phyloP scores from a whole-genome alignment of 2,329 filamentous ascomycete species.

The Colletotrichum godetiae region DNA sequence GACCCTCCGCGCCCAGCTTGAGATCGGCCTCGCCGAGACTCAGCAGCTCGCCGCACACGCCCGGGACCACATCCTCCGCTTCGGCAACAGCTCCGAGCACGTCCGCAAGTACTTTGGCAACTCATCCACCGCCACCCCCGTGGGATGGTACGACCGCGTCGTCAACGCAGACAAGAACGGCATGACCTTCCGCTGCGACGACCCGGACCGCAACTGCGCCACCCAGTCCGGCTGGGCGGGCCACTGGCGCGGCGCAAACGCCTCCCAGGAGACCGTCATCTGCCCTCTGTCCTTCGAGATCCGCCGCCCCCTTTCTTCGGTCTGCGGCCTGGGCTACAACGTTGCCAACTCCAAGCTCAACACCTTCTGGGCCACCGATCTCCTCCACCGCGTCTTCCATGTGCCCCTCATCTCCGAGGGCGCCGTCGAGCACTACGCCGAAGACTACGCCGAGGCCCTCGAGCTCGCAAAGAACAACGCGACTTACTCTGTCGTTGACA shows the following conservation, averaged over 20 bases:
- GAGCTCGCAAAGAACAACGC: slow-evolving; percentile 61
- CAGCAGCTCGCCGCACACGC: slow-evolving; percentile 69
- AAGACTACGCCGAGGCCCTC: slow-evolving; percentile 66
- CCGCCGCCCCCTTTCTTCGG: slow-evolving; percentile 66
- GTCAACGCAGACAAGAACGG: slow-evolving; percentile 66
- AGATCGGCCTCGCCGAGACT: slow-evolving; percentile 67
- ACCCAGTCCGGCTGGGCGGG: slow-evolving; percentile 68
- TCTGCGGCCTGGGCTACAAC: slow-evolving; percentile 73
- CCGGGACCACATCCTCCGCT: slow-evolving; percentile 69
- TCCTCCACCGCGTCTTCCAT: slow-evolving; percentile 75
- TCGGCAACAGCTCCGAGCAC: slow-evolving; percentile 67
- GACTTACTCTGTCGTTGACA: slow-evolving; percentile 64
- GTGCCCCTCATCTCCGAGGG: slow-evolving; percentile 69
- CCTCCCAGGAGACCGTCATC: slow-evolving; percentile 75
- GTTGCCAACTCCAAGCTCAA: slow-evolving; percentile 67
- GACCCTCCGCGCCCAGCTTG: slow-evolving; percentile 68
- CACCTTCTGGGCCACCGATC: slow-evolving; percentile 73
- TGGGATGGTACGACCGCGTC: slow-evolving; percentile 73
- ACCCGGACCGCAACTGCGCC: slow-evolving; percentile 73
- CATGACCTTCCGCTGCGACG: slow-evolving; percentile 75
- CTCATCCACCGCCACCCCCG: slow-evolving; percentile 64
- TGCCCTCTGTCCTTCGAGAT: slow-evolving; percentile 71
- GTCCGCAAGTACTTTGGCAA: slow-evolving; percentile 76
- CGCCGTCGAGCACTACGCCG: slow-evolving; percentile 71
- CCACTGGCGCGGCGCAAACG: slow-evolving; percentile 75